These are phyloP conservation scores for Akanthomyces dipterigenus DNA, from an alignment of 2,329 filamentous ascomycete species.

Conservation along the genomic window DNA sequence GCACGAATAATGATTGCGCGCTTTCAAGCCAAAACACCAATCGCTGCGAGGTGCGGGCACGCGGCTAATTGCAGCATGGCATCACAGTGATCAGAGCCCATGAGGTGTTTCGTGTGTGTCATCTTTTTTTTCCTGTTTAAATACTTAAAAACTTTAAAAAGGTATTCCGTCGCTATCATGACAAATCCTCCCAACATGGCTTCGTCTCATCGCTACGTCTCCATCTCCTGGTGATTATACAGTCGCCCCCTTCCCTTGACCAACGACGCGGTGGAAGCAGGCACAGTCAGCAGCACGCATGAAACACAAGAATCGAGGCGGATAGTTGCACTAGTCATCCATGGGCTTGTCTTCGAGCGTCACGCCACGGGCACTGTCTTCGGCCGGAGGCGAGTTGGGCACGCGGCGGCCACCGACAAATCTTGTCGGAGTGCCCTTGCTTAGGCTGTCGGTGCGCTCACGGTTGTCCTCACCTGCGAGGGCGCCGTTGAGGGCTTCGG, in stretches of 20 bases:
- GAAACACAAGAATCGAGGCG: neutral
- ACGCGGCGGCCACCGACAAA: constrained; percentile 46
- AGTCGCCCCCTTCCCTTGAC: neutral
- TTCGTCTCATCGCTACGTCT: neutral
- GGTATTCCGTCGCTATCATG: neutral
- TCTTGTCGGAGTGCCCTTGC: constrained; percentile 24
- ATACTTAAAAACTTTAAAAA: neutral
- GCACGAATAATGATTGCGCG: no score
- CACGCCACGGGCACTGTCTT: constrained; percentile 34
- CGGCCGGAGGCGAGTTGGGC: constrained; percentile 24
- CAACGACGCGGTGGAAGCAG: neutral
- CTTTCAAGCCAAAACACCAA: no score
- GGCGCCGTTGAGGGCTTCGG: constrained; percentile 37
- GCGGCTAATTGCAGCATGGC: neutral
- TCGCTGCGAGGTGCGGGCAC: no score
- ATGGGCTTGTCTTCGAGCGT: constrained; percentile 47
- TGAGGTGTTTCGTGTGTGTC: neutral
- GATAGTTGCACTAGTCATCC: constrained; percentile 35
- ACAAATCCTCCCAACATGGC: constrained; percentile 1
- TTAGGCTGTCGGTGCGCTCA: constrained; percentile 14
- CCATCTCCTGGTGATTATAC: constrained; percentile 8
- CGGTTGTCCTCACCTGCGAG: constrained; percentile 19
- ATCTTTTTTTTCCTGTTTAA: neutral
- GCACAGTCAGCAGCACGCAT: neutral
- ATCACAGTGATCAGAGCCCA: neutral